Conservation (phyloP, 768 basidiomycete genomes). For the Boletus reticuloceps region DNA sequence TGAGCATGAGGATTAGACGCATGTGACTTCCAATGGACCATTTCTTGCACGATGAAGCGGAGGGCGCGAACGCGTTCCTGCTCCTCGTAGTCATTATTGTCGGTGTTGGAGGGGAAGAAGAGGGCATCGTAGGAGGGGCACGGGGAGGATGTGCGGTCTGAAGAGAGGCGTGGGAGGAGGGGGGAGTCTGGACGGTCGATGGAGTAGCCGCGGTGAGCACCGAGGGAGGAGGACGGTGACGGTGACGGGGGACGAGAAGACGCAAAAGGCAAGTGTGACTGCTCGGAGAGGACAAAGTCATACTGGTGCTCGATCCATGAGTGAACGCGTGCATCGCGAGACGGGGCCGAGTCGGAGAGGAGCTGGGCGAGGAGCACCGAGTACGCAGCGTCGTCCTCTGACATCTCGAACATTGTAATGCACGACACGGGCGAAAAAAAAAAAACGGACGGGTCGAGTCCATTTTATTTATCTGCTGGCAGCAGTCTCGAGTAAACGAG, state of each 20-base stretch:
- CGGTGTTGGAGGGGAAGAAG: slow-evolving; percentile 26
- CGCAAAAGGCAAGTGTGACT: neutral
- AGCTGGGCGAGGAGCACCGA: slow-evolving; percentile 28
- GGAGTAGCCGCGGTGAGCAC: slow-evolving; percentile 20
- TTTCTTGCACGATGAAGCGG: slow-evolving; percentile 36
- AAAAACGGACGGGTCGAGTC: neutral
- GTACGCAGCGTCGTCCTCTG: slow-evolving; percentile 32
- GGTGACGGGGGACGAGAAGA: slow-evolving; percentile 23
- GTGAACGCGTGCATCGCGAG: slow-evolving; percentile 31
- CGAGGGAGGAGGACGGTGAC: slow-evolving; percentile 32
- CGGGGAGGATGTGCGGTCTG: slow-evolving; percentile 23
- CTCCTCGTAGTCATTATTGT: slow-evolving; percentile 21
- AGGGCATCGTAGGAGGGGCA: slow-evolving; percentile 34
- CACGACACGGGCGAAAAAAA: neutral
- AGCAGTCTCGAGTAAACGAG: too few species aligned
- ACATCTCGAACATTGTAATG: neutral
- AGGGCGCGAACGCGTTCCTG: slow-evolving; percentile 34
- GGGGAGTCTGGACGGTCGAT: slow-evolving; percentile 31
- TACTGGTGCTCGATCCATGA: slow-evolving; percentile 38
- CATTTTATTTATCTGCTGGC: slow-evolving; percentile 21
- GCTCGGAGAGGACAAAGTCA: slow-evolving; percentile 33
- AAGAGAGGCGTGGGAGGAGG: slow-evolving; percentile 26
- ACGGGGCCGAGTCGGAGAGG: slow-evolving; percentile 17
- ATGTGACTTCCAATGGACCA: slow-evolving; percentile 27
- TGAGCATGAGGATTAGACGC: neutral